These are phyloP conservation scores for Paramecium sexaurelia DNA, from an alignment of 73 alveolate species.

Conservation along the genomic window DNA sequence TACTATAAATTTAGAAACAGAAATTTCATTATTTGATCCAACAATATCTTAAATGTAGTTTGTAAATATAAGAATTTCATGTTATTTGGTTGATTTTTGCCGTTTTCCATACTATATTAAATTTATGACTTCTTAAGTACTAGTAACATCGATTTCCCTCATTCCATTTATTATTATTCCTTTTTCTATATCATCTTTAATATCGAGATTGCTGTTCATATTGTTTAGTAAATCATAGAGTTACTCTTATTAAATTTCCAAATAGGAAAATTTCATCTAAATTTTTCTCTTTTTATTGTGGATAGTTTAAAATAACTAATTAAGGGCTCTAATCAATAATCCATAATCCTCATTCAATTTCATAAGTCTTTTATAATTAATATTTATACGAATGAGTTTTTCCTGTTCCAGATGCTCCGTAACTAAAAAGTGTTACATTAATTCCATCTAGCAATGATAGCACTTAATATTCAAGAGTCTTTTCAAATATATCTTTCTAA, in stretches of 20 bases:
- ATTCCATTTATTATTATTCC: neutral
- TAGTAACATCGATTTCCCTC: slow-evolving; percentile 14
- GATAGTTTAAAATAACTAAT: neutral
- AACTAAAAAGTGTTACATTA: slow-evolving; percentile 35
- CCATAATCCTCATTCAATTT: slow-evolving; percentile 46
- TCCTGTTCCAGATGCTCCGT: slow-evolving; percentile 20
- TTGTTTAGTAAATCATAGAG: slow-evolving; percentile 23
- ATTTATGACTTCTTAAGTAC: slow-evolving; percentile 32
- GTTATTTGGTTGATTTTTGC: neutral
- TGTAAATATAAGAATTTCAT: neutral
- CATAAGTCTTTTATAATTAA: neutral
- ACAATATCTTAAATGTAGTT: neutral
- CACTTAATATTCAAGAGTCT: slow-evolving; percentile 6
- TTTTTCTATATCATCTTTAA: neutral
- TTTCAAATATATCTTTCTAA: slow-evolving; percentile 36
- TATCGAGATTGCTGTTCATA: neutral
- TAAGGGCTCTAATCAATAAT: neutral
- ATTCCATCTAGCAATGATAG: slow-evolving; percentile 13
- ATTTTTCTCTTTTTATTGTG: neutral
- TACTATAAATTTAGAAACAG: neutral
- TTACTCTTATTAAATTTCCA: slow-evolving; percentile 9
- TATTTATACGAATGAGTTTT: slow-evolving; percentile 13
- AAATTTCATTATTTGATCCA: neutral
- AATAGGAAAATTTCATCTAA: neutral
- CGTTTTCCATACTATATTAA: slow-evolving; percentile 21